A percentile compares a stretch with the other conserved stretches of the same genome.
Conservation (phyloP, 2,329 filamentous ascomycete genomes). For the Ophiostoma australiae region DNA sequence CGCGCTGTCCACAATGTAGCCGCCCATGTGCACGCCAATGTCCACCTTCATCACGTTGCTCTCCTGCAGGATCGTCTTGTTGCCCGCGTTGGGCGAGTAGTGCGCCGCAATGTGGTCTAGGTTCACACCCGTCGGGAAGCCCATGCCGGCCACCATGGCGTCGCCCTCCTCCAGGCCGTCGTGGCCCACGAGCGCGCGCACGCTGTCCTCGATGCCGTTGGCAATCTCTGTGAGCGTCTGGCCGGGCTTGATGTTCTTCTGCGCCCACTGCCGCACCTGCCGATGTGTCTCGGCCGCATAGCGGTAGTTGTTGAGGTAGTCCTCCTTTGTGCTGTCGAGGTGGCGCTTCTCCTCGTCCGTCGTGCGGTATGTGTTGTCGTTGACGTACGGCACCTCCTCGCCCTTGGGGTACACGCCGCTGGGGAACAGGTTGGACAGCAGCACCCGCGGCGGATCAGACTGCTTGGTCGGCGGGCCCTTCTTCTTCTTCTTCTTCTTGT, state of each 20-base stretch:
- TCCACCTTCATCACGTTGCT: conserved; percentile 80
- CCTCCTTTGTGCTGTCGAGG: conserved; percentile 71
- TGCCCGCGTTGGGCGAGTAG: conserved; percentile 78
- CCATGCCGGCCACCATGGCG: conserved; percentile 69
- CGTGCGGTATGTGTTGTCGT: conserved; percentile 73
- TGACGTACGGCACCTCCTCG: conserved; percentile 69
- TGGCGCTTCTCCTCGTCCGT: conserved; percentile 82
- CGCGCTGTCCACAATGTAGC: conserved; percentile 74
- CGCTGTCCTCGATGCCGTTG: conserved; percentile 74
- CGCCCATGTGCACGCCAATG: conserved; percentile 75
- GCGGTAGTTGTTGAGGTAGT: conserved; percentile 73
- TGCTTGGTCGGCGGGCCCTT: conserved; percentile 64
- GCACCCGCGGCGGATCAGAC: conserved; percentile 70
- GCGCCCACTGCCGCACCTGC: conserved; percentile 75
- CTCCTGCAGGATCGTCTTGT: conserved; percentile 66
- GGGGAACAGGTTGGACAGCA: conserved; percentile 68
- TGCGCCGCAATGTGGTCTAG: conserved; percentile 80
- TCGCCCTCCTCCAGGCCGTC: conserved; percentile 72
- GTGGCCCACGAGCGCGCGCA: conserved; percentile 69
- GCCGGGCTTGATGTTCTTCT: conserved; percentile 73
- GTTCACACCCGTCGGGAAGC: conserved; percentile 76
- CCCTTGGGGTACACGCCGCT: conserved; percentile 69
- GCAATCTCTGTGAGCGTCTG: conserved; percentile 73
- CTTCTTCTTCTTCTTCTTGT: conserved; percentile 72
- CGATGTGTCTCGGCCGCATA: conserved; percentile 74